Evolutionary conservation across 2,329 filamentous ascomycete species (phyloP), one percentile per base, ranked within the genome.

Genomic region (Epichloe glyceriae): DNA sequence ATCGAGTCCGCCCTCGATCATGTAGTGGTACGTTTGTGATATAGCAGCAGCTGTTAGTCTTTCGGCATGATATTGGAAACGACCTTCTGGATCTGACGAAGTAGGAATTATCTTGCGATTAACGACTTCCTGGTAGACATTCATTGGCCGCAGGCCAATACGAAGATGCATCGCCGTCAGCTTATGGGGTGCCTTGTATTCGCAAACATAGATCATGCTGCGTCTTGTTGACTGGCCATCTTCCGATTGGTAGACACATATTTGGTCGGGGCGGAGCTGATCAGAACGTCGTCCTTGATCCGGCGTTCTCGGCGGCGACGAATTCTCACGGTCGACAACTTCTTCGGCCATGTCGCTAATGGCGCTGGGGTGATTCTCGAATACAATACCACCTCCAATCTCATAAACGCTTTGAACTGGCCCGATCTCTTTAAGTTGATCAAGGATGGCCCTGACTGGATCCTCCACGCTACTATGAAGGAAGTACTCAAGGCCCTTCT

Each of bases 181-280:
- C 55, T 76, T 74, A 55, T 74, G 65, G 0, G 70, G 72, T 15
- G 69, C 56, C 60, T 75, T 78, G 54, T 74, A 73, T 59, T 77
- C 67, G 30, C 62, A 60, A 42, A 72, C 52, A 20, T 62, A 66
- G 4, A 60, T 48, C 51, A 66, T 64, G 7, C 17, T 53, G 4
- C 51, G 58, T 20, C 8, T 15, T 51, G 1, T 14, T 26, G n/a
- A 20, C 12, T 19, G 17, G 19, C n/a, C 15, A 35, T 59, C 40
- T 33, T 56, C 50, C 7, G 53, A 56, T 49, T 49, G 48, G 39
- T 53, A 53, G 5, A 54, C 19, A 30, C 53, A 68, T 42, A 67
- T 65, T 51, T 69, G 59, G 51, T 68, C 62, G 8, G 62, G 58
- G n/a, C 60, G 60, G 2, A 64, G 50, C 54, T 58, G 54, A n/a